Evolutionary conservation across 768 basidiomycete species (phyloP).

Genomic region (Roridomyces roridus): DNA sequence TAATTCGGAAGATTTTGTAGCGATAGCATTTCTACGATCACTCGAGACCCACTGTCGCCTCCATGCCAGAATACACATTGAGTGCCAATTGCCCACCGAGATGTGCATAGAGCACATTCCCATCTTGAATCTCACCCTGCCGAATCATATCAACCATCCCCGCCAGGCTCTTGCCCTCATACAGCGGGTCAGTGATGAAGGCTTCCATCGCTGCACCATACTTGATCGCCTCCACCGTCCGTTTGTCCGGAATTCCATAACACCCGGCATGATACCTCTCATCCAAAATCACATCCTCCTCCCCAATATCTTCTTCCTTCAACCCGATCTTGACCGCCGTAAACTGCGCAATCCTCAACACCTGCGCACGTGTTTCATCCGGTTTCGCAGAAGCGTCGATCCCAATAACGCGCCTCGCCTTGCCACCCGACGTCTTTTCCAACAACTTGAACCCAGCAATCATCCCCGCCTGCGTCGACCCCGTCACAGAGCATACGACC

Average conservation of each 20-base stretch:
- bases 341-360: slow-evolving; percentile 26
- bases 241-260: slow-evolving; percentile 31
- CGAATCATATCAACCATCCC: slow-evolving; percentile 30
- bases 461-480: slow-evolving; percentile 31
- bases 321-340: slow-evolving; percentile 28
- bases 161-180: slow-evolving; percentile 33
- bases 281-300: slow-evolving; percentile 29
- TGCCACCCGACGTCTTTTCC: slow-evolving; percentile 18
- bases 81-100: slow-evolving; percentile 30
- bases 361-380: slow-evolving; percentile 26
- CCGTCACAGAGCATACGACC: slow-evolving; percentile 31
- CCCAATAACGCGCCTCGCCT: slow-evolving; percentile 24
- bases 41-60: slow-evolving; percentile 1
- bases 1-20: too few species aligned
- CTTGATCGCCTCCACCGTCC: slow-evolving; percentile 31
- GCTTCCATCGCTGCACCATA: slow-evolving; percentile 31
- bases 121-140: slow-evolving; percentile 21
- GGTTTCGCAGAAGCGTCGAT: slow-evolving; percentile 31
- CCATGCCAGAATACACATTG: slow-evolving; percentile 29
- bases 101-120: slow-evolving; percentile 31
- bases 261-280: slow-evolving; percentile 30
- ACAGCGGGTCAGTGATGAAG: slow-evolving; percentile 33
- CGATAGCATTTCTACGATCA: too few species aligned
- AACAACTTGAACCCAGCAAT: slow-evolving; percentile 30
- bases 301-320: slow-evolving; percentile 23